Evolutionary conservation across 192 early-diverging fungal species (phyloP), one percentile per base, ranked within the genome.

Genomic region (Entomortierella parvispora): DNA sequence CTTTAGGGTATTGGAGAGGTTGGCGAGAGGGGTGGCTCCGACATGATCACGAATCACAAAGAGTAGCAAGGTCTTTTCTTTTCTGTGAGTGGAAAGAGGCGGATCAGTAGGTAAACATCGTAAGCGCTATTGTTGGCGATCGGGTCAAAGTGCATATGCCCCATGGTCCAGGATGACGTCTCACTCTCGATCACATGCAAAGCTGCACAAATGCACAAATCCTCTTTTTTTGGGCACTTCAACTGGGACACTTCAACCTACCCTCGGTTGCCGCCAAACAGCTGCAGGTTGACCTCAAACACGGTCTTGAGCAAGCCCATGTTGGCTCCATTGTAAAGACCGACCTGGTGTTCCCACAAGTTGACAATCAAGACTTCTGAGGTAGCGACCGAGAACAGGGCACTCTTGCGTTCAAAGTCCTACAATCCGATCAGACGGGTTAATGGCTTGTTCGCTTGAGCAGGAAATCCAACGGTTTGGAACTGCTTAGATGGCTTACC

Each of bases 231-330:
- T 3, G 51, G 8, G 3, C 10, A 26, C 22, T 14, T 14, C 11
- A 53, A 31, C 0, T 7, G 14, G 14, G 20, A 23, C 20, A 53
- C 12, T 5, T 2, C 5, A 53, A 65, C 58, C 51, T 82, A 90
- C 81, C 91, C 89, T 80, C 92, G 87, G 43, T 90, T 77, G 58
- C 85, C 77, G 75, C 95, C 93, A 75, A 99, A 99, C 40, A 99
- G 87, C 80, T 99, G 94, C 69, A 99, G 77, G 72, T 99, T 99
- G 37, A 99, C 98, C 63, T 99, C 98, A 81, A 99, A 92, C 0
- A 99, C 98, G 6, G 96, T 99, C 82, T 98, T 99, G 20, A 99
- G 83, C 43, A 99, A 83, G 20, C 96, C 96, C 95, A 99, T 96
- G 71, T 99, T 99, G 34, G 98, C 98, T 25, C 98, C 96, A 74